Evolutionary conservation across 805 yeast genomes (phyloP).

Genomic region (Starmerella kuoi): DNA sequence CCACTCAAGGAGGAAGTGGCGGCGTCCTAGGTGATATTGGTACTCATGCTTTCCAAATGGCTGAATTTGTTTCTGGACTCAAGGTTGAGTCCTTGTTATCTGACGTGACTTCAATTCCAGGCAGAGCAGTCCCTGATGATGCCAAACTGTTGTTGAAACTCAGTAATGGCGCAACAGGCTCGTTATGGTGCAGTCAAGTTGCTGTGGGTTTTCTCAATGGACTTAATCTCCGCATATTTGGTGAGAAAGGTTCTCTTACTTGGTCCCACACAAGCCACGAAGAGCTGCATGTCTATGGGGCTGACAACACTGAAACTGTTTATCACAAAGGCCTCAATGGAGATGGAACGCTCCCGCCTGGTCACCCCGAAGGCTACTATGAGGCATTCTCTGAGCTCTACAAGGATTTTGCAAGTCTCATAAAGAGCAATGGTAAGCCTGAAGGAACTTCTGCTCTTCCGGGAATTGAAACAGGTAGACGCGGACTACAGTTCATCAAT

Average conservation of each 20-base stretch:
- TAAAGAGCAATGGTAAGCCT: not conserved
- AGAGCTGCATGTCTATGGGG: not conserved
- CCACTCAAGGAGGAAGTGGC: constrained; percentile 2
- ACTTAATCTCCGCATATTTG: constrained; percentile 2
- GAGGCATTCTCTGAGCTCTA: constrained; percentile 6
- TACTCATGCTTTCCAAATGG: constrained; percentile 6
- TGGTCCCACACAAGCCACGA: constrained; percentile 6
- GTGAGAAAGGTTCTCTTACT: constrained; percentile 3
- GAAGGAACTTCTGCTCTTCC: not conserved
- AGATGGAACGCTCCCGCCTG: constrained; percentile 4
- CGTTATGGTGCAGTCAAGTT: constrained; percentile 10
- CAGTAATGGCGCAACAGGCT: constrained; percentile 3
- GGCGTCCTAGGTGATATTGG: constrained; percentile 10
- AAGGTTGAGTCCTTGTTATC: not conserved
- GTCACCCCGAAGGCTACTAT: constrained; percentile 6
- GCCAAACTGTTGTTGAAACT: constrained; percentile 2
- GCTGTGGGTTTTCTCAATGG: constrained; percentile 4
- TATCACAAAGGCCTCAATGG: not conserved
- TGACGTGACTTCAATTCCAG: not conserved
- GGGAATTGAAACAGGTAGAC: constrained; percentile 2
- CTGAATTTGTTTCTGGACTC: constrained; percentile 1
- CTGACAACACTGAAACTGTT: not conserved
- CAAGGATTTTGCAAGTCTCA: not conserved
- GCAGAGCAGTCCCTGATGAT: constrained; percentile 7
- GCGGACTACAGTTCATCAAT: constrained; percentile 4